These are phyloP conservation scores for Blastobotrys malaysiensis DNA, from an alignment of 1,139 yeast species.

Conservation along the genomic window DNA sequence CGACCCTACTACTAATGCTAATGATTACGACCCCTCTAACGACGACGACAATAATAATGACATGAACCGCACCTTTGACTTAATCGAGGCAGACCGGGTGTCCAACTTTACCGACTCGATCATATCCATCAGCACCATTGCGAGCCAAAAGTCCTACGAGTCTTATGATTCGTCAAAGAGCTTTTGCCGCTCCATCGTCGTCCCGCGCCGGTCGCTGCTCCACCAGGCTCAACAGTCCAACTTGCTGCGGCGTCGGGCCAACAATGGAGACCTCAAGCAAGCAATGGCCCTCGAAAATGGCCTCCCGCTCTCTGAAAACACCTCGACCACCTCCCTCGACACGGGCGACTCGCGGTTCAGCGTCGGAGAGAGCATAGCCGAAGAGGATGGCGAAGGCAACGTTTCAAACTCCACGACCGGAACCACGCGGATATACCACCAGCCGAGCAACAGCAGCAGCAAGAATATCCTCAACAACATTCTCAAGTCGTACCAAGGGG, in stretches of 20 bases:
- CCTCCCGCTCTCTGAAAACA: not conserved
- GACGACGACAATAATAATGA: not conserved
- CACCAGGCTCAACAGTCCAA: not conserved
- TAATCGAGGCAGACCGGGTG: slow-evolving; percentile 2
- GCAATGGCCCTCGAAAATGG: not conserved
- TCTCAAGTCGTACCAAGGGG: slow-evolving; percentile 16
- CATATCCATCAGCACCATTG: not conserved
- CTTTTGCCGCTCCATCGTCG: not conserved
- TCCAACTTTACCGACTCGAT: slow-evolving; percentile 6
- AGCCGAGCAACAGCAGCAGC: not conserved
- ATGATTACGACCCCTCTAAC: not conserved
- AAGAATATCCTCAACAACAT: not conserved
- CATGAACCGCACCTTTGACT: slow-evolving; percentile 1
- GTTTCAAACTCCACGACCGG: not conserved
- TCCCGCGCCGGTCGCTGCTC: not conserved
- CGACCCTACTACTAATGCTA: not conserved
- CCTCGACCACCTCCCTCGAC: slow-evolving; percentile 2
- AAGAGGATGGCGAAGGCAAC: not conserved
- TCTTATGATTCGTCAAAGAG: slow-evolving; percentile 21
- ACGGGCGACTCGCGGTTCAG: slow-evolving; percentile 5
- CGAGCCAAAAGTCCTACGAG: slow-evolving; percentile 4
- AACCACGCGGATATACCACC: not conserved
- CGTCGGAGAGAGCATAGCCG: not conserved
- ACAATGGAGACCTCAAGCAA: slow-evolving; percentile 9
- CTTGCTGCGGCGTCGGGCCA: slow-evolving; percentile 4